These are phyloP conservation scores for Hyaloperonospora arabidopsidis DNA, from an alignment of 352 stramenopile species.

Conservation along the genomic window DNA sequence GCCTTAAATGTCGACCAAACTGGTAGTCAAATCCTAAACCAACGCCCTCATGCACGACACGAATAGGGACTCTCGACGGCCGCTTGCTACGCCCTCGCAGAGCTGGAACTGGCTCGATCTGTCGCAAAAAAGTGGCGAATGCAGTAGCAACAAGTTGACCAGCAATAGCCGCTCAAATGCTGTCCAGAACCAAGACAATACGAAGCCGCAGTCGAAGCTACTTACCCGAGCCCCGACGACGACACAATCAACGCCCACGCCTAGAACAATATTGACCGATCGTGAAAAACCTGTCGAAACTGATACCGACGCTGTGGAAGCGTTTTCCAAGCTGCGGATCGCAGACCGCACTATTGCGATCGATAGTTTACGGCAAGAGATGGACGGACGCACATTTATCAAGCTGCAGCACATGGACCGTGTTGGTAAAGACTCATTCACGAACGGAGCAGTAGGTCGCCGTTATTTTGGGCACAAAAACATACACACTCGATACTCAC, in stretches of 20 bases:
- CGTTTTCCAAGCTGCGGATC: constrained; percentile 61
- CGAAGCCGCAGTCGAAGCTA: constrained; percentile 11
- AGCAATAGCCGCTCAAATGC: constrained; percentile 7
- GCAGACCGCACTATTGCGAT: constrained; percentile 40
- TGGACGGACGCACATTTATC: constrained; percentile 66
- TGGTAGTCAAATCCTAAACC: background rate
- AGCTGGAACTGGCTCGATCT: constrained; percentile 51
- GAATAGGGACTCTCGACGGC: background rate
- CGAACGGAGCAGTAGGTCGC: constrained; percentile 36
- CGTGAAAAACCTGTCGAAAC: constrained; percentile 10
- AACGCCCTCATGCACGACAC: constrained; percentile 10
- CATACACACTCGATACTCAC: no score
- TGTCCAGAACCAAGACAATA: constrained; percentile 8
- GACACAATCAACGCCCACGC: constrained; percentile 6
- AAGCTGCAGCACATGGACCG: constrained; percentile 49
- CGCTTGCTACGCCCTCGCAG: constrained; percentile 13
- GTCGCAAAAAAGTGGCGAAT: constrained; percentile 22
- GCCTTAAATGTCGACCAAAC: background rate
- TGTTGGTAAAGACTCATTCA: constrained; percentile 44
- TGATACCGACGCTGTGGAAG: constrained; percentile 28
- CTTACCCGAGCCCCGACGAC: constrained; percentile 10
- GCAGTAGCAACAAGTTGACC: constrained; percentile 3
- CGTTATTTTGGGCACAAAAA: background rate
- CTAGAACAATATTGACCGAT: constrained; percentile 15
- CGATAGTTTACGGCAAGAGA: constrained; percentile 41